Evolutionary conservation across 129 eudicot genomes (phyloP), one percentile per base, ranked within the genome.

Genomic region (Arctium lappa): DNA sequence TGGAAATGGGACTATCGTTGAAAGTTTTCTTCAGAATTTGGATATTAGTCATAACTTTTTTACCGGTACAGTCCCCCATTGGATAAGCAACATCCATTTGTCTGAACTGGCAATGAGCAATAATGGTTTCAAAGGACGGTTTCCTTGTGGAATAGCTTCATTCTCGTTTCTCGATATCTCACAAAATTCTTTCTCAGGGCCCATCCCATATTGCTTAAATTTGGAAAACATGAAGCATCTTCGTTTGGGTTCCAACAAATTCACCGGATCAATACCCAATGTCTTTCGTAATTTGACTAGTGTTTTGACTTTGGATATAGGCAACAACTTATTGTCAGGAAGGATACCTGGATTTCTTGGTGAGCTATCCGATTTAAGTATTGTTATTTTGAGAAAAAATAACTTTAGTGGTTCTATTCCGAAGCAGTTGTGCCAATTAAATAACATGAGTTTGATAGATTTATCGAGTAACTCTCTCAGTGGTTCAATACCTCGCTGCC

Each of bases 401-500:
- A 60, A 60, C 0, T 60, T 60, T 6, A 60, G 30, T 60, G 68
- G 84, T 16, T 18, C 16, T n/a, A 81, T 84, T 29, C 90, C 86
- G 1, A 34, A 44, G 34, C 72, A 76, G 33, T 75, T 87, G 33
- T 87, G 86, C 18, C 31, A 63, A 2, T 46, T 80, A 40, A 33
- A 15, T n/a, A 33, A 53, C 36, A 6, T 75, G 30, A 85, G 73
- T 46, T 37, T 88, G 40, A 5, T 88, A 6, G 86, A 80, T 48
- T 18, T 81, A 12, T 84, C 87, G 0, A 36, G 31, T 3, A 87
- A 87, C 70, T 50, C 63, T 0, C 78, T 83, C 34, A 32, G 76
- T 16, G 80, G 83, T 22, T 56, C 76, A 12, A 83, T 87, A 53
- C 87, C 89, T 0, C 1, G 11, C 5, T 87, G 88, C 69, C 31